phyloP scores from a whole-genome alignment of 306 rosid species.

The Biancaea sappan region DNA sequence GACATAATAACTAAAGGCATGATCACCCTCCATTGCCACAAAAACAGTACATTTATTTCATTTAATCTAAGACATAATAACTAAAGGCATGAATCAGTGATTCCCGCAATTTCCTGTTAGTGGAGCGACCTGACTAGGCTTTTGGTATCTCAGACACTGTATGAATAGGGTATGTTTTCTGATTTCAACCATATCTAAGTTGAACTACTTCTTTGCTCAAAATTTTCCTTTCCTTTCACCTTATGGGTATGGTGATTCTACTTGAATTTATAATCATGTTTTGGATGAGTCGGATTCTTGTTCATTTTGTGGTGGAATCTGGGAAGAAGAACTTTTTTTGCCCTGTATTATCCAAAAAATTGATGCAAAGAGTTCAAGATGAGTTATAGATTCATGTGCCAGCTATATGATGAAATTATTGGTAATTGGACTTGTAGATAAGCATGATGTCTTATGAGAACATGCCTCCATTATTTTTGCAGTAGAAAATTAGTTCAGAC shows the following conservation, averaged over 20 bases:
- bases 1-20: no score
- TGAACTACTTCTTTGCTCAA: neutral
- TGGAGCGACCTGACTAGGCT: constrained; percentile 22
- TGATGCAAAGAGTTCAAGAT: neutral
- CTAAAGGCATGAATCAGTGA: no score
- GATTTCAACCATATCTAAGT: constrained; percentile 11
- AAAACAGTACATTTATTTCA: no score
- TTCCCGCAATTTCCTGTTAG: neutral
- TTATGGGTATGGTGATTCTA: constrained; percentile 13
- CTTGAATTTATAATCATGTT: neutral
- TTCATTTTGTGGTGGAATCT: constrained; percentile 5
- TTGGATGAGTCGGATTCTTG: neutral
- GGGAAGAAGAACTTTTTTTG: neutral
- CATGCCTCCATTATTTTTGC: neutral
- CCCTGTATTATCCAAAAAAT: neutral
- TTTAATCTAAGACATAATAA: no score
- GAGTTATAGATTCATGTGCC: constrained; percentile 8
- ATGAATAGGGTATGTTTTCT: constrained; percentile 36
- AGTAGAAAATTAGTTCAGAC: neutral
- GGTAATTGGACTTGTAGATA: neutral
- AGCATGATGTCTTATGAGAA: neutral
- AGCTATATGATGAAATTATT: neutral
- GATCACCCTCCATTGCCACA: no score
- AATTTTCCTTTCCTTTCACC: neutral
- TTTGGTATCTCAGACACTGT: constrained; percentile 14